Base-by-base conservation (phyloP, 2,329 filamentous ascomycete species). In the Fusarium tanahbumbuense region DNA sequence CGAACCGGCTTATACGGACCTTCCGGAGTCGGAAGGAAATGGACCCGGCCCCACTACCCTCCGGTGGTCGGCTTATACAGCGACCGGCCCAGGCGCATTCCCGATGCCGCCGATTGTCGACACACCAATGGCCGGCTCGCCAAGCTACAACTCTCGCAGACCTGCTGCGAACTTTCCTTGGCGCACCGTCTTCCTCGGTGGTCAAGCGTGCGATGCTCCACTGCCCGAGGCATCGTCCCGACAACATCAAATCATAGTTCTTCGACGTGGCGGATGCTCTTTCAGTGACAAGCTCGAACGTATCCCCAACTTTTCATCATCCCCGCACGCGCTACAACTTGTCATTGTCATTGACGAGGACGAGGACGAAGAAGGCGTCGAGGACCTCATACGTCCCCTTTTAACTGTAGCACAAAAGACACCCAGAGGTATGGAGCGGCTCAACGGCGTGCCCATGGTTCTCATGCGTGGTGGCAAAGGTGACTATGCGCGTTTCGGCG, bases 221-320 rank as follows among this genome's bases (percentile, higher is more conserved):
- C 79, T 89, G 4, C 85, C 86, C 4, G 84, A 86, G n/a, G 74
- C 78, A 18, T 85, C 83, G 0, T 80, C 85, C 5, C 83, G 83
- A 28, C 79, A 83, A 47, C 85, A 97, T 80, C 91, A 97, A 54
- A 84, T 98, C 64, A 89, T 99, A 63, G 87, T 97, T 52, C 85
- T 98, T 73, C 89, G 88, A 28, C 89, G 96, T 8, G 95, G 96
- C 41, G 89, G 89, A 2, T 99, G 96, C 81, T 91, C 87, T 25
- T 98, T 98, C 79, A 91, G 88, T 37, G 82, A 91, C 28, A 99
- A 99, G 79, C 82, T 98, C 1, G 85, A 87, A 54, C 94, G 93
- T 70, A 94, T 98, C n/a, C 94, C 95, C 1, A 87, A 88, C 12
- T 95, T 91, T 77, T 85, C 89, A 2, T 90, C 92, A 0, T 83